A percentile compares a stretch with the other conserved stretches of the same genome.
Conservation (phyloP, 2,329 filamentous ascomycete genomes). For the Aaosphaeria pasadenensis region DNA sequence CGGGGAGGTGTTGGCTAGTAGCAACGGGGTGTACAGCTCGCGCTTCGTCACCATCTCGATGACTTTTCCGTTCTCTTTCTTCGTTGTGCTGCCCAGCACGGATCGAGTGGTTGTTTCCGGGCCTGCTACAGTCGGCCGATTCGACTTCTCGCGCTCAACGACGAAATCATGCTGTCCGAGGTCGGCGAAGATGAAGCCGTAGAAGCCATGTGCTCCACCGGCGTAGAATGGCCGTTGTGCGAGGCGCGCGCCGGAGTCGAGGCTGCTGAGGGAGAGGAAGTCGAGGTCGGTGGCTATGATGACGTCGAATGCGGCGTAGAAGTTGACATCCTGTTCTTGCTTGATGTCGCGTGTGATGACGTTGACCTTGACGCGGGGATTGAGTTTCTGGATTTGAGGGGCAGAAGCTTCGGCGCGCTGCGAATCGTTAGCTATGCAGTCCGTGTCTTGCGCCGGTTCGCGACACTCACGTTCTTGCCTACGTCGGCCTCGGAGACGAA, state of each 20-base stretch:
- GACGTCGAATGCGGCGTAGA: constrained; percentile 77
- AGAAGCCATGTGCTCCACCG: constrained; percentile 81
- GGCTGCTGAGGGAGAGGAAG: constrained; percentile 67
- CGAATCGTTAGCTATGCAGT: constrained; percentile 7
- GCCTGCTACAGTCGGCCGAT: constrained; percentile 58
- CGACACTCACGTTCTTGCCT: constrained; percentile 63
- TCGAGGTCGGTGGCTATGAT: constrained; percentile 87
- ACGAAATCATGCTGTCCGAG: constrained; percentile 87
- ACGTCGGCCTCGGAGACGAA: constrained; percentile 71
- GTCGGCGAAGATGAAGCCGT: constrained; percentile 93
- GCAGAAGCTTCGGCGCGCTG: constrained; percentile 77
- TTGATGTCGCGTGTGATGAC: constrained; percentile 65
- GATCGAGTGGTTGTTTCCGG: constrained; percentile 76
- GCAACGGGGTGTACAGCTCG: constrained; percentile 84
- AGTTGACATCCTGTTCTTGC: constrained; percentile 62
- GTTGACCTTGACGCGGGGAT: constrained; percentile 78
- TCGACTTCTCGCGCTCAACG: constrained; percentile 79
- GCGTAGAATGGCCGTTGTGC: constrained; percentile 83
- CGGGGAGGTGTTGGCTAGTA: constrained; percentile 76
- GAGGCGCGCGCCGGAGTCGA: constrained; percentile 84
- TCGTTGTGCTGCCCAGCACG: constrained; percentile 68
- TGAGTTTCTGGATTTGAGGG: constrained; percentile 77
- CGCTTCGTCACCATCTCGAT: constrained; percentile 88
- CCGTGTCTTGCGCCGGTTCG: not conserved
- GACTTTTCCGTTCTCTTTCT: constrained; percentile 61